These are phyloP conservation scores for Candida verbasci DNA, from an alignment of 805 yeast species.

Conservation along the genomic window DNA sequence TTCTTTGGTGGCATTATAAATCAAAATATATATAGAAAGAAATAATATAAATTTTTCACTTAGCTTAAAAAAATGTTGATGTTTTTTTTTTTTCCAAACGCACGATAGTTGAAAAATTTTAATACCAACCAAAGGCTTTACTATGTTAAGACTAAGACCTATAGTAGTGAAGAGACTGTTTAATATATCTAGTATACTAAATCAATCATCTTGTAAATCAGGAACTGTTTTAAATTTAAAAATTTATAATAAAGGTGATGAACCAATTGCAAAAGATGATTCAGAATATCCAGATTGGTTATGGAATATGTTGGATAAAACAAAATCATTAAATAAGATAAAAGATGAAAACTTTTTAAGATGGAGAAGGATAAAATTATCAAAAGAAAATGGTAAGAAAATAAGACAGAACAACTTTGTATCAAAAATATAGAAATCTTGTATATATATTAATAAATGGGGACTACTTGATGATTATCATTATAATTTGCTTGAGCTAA, in stretches of 20 bases:
- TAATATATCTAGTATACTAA: background rate
- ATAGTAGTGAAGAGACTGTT: conserved; percentile 1
- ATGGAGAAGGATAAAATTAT: conserved; percentile 63
- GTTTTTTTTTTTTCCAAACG: conserved; percentile 2
- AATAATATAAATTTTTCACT: conserved; percentile 2
- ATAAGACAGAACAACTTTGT: conserved; percentile 80
- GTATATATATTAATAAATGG: conserved; percentile 5
- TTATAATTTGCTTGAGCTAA: conserved; percentile 20
- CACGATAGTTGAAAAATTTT: conserved; percentile 5
- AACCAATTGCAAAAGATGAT: conserved; percentile 84
- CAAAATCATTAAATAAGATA: conserved; percentile 52
- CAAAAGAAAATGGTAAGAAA: conserved; percentile 60
- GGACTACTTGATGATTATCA: conserved; percentile 7
- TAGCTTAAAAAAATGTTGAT: conserved; percentile 1
- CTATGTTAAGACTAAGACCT: background rate
- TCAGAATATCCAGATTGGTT: conserved; percentile 92
- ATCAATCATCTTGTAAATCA: conserved; percentile 44
- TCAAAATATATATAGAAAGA: background rate
- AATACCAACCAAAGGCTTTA: no score
- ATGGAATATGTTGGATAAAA: conserved; percentile 76
- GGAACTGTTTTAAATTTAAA: conserved; percentile 73
- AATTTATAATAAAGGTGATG: conserved; percentile 75
- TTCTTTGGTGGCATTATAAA: conserved; percentile 70
- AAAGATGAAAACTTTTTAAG: conserved; percentile 58
- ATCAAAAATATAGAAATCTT: conserved; percentile 44